Base-by-base conservation (phyloP, 768 basidiomycete genomes). In the Termitomyces sp. region DNA sequence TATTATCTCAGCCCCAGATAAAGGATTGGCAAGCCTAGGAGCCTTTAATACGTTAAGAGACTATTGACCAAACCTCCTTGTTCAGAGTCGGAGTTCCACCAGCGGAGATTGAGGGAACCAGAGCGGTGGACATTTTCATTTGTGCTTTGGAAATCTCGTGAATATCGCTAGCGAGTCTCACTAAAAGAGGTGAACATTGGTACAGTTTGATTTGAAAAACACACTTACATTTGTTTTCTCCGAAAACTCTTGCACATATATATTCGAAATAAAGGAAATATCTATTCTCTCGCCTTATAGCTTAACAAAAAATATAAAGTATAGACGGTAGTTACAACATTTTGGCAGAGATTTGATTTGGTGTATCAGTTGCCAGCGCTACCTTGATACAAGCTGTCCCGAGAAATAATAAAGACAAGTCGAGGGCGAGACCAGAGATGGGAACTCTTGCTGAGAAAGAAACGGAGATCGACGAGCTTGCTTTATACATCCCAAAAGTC, bases 301-400 rank as follows among this genome's bases (percentile, higher is more conserved):
- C 27, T 27, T 3, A 27, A 27, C 27, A 27, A 4, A 27, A 3
- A 27, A 27, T 27, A 27, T 27, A 27, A 27, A 27, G 27, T 27
- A 27, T 27, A 27, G 27, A 4, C 27, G 27, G 27, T 27, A 27
- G 27, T 27, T 27, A 27, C 27, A 27, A 27, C 27, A 27, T 27
- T 27, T 27, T 27, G 27, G 27, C 27, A 4, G 27, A 27, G 27
- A 27, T 27, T 27, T 27, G 27, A 27, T 27, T 27, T 27, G 27
- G 27, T 27, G 27, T 27, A 16, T 39, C 36, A 60, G 67, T 61
- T 67, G 71, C 71, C 71, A 71, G 72, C 72, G 11, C 75, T 70
- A 74, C 75, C 72, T 73, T 71, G 39, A 39, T 54, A 70, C 64
- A 62, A 63, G 62, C 64, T 57, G 63, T 63, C 54, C n/a, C 47